Conservation (phyloP, 495 filamentous ascomycete genomes). For the Penicillium subrubescens region DNA sequence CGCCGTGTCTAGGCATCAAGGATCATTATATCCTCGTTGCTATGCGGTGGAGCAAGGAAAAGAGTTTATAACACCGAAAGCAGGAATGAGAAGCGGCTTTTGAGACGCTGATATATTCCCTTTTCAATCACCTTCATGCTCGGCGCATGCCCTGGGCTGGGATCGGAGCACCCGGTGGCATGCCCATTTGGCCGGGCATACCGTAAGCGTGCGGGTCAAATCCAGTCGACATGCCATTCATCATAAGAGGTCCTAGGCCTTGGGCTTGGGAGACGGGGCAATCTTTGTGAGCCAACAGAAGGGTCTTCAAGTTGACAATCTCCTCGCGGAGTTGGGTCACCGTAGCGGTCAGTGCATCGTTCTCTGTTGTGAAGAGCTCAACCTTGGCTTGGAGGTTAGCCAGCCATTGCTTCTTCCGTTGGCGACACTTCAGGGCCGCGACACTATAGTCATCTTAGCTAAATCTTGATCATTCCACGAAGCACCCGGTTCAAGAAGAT, state of each 20-base stretch:
- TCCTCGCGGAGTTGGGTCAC: conserved; percentile 87
- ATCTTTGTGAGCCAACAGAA: conserved; percentile 94
- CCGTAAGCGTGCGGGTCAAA: conserved; percentile 43
- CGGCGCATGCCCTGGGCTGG: conserved; percentile 44
- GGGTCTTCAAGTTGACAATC: conserved; percentile 91
- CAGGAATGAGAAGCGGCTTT: conserved; percentile 10
- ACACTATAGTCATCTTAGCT: conserved; percentile 62
- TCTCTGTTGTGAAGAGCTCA: conserved; percentile 86
- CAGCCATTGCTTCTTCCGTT: conserved; percentile 99
- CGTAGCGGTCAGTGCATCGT: conserved; percentile 81
- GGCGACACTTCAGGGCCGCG: conserved; percentile 93
- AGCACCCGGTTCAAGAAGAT: not conserved
- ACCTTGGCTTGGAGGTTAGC: conserved; percentile 94
- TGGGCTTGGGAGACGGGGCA: conserved; percentile 91
- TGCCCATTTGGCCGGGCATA: conserved; percentile 42
- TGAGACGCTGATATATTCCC: not conserved
- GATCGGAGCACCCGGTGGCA: conserved; percentile 44
- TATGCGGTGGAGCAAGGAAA: conserved; percentile 12
- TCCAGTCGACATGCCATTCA: conserved; percentile 56
- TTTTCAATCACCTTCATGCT: conserved; percentile 13
- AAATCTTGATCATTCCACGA: not conserved
- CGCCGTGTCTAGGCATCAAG: conserved; percentile 26
- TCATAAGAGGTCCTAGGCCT: conserved; percentile 68
- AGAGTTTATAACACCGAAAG: conserved; percentile 5
- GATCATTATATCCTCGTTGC: conserved; percentile 4